Conservation (phyloP, 164 flowering plant species). For the Dillenia turbinata region DNA sequence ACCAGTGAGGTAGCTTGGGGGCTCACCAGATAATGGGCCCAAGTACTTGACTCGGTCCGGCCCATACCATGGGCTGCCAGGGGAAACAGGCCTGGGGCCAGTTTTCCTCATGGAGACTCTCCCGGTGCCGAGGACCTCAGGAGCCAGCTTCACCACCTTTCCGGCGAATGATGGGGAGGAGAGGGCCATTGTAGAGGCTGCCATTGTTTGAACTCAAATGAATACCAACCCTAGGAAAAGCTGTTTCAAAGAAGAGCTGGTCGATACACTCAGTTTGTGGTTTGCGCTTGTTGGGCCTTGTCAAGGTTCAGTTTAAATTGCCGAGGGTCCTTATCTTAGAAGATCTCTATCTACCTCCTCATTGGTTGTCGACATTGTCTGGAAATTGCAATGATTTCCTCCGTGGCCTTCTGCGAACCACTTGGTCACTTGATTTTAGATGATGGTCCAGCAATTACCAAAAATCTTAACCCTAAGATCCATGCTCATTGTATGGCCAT, state of each 20-base stretch:
- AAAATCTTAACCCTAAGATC: not conserved
- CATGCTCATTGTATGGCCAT: not conserved
- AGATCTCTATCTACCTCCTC: constrained; percentile 9
- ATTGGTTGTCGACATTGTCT: constrained; percentile 7
- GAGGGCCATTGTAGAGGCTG: constrained; percentile 36
- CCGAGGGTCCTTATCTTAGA: constrained; percentile 14
- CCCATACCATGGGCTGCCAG: constrained; percentile 44
- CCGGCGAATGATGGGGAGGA: constrained; percentile 40
- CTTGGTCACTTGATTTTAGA: not conserved
- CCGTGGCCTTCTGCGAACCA: constrained; percentile 3
- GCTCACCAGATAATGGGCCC: constrained; percentile 44
- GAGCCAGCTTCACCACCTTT: constrained; percentile 29
- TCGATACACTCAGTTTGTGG: not conserved
- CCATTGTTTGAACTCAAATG: constrained; percentile 17
- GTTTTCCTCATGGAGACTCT: constrained; percentile 41
- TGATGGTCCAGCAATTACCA: not conserved
- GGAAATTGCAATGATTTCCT: not conserved
- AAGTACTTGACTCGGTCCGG: constrained; percentile 42
- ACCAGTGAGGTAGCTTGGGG: constrained; percentile 48
- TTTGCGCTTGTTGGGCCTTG: not conserved
- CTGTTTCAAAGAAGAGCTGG: not conserved
- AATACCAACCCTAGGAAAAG: not conserved
- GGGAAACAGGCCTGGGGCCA: constrained; percentile 11
- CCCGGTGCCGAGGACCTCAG: constrained; percentile 24
- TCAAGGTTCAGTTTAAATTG: not conserved